Conservation (phyloP, 768 basidiomycete species). For the Phlebiopsis gigantea region DNA sequence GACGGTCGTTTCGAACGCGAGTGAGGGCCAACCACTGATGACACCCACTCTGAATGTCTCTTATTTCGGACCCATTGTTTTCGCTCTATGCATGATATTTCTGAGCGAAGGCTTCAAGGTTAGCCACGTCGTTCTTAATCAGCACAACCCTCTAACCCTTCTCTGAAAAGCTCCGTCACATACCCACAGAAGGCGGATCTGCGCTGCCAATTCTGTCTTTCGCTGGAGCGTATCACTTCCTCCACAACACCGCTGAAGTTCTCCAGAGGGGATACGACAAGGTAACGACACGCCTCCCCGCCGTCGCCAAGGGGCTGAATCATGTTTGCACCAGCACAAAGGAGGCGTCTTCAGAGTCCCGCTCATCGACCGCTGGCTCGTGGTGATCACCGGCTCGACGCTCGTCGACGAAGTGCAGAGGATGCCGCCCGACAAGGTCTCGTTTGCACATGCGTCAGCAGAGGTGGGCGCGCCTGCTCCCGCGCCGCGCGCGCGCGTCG, state of each 20-base stretch:
- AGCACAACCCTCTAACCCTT: too few relatives aligned
- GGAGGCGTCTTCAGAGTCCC: conserved; percentile 37
- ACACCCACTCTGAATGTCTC: too few relatives aligned
- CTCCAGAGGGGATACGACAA: conserved; percentile 18
- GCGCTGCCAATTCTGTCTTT: conserved; percentile 20
- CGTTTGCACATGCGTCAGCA: conserved; percentile 35
- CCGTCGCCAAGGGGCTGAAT: too few relatives aligned
- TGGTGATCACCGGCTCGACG: conserved; percentile 37
- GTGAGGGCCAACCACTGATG: too few relatives aligned
- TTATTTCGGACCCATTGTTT: too few relatives aligned
- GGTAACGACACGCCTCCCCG: too few relatives aligned
- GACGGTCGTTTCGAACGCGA: too few relatives aligned
- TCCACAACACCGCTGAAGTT: conserved; percentile 5
- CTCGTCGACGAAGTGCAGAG: conserved; percentile 47
- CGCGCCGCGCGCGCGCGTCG: too few relatives aligned
- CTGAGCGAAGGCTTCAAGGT: too few relatives aligned
- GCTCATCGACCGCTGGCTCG: conserved; percentile 39
- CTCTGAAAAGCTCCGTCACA: conserved; percentile 21
- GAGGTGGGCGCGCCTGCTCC: conserved; percentile 33
- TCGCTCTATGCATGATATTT: too few relatives aligned
- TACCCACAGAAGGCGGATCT: conserved; percentile 20
- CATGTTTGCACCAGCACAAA: conserved; percentile 6
- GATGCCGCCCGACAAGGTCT: conserved; percentile 39
- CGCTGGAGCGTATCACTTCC: conserved; percentile 7
- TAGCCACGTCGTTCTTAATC: too few relatives aligned